Evolutionary conservation across 129 eudicot species (phyloP), one percentile per base, ranked within the genome.

Genomic region (Centella asiatica): DNA sequence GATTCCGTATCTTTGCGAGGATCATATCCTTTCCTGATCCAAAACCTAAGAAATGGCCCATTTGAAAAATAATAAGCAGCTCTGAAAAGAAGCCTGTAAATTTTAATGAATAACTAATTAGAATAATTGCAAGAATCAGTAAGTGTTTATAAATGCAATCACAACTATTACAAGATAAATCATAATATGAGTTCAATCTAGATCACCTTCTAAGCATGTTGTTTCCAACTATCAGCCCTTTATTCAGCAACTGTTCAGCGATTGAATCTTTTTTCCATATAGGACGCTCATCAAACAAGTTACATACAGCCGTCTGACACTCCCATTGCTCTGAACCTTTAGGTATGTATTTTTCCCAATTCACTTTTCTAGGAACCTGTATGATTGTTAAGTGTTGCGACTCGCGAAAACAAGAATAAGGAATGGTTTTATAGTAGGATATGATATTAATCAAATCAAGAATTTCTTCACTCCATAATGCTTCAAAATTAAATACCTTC

Each of bases 1-100:
- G 95, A 92, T 73, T 92, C 98, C 44, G 94, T 84, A 74, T 92
- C 98, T 71, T 87, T 87, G 56, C 95, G 95, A 56, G 95, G 98
- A 76, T 92, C 98, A 67, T 92, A 92, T 53, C 95, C 98, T 79
- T 85, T 92, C 67, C 86, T 87, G 72, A 87, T 92, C 83, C 82
- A 87, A 72, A 92, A 92, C 71, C 81, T 80, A 66, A 63, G 84
- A 69, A 77, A 92, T n/a, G 98, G 98, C 44, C 98, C 98, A 54
- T 81, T 82, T 48, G 82, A 64, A 71, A 92, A 92, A 66, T 92
- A 87, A 76, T 92, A 92, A 62, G 95, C 90, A 25, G 79, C 77
- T 58, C 82, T 68, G 64, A 75, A 81, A 40, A 92, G 94, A 80
- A 87, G 87, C 81, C 97, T 90, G 83, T 28, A 71, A 52, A 18